Percentiles rank a stretch among this genome's conserved stretches.
Evolutionary conservation across 441 rosid genomes (phyloP).

Genomic region (Brassica hybrid): DNA sequence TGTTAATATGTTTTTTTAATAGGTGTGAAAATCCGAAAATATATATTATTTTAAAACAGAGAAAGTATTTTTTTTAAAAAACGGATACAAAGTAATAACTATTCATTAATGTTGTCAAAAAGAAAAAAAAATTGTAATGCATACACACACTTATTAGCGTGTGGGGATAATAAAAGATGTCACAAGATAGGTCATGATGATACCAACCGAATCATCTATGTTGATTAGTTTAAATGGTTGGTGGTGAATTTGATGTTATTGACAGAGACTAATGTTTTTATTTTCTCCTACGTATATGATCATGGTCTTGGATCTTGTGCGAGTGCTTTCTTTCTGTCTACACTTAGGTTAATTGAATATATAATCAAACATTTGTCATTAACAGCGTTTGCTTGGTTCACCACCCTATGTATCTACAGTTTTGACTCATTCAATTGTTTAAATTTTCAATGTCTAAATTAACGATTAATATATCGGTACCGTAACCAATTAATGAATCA

Average conservation of each 20-base stretch:
- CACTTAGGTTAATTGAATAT: constrained; percentile 20
- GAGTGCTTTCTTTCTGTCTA: constrained; percentile 40
- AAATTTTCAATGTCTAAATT: constrained; percentile 28
- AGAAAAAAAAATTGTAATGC: background rate
- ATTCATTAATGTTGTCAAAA: background rate
- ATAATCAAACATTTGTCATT: constrained; percentile 36
- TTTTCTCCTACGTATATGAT: background rate
- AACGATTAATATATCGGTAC: constrained; percentile 39
- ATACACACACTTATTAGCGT: constrained; percentile 8
- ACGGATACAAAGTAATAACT: too few relatives aligned
- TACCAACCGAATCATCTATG: constrained; percentile 35
- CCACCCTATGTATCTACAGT: constrained; percentile 34
- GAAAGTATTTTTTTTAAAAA: too few relatives aligned
- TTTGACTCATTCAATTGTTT: constrained; percentile 31
- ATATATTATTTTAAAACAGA: too few relatives aligned
- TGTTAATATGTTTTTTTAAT: too few relatives aligned
- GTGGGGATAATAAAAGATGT: constrained; percentile 13
- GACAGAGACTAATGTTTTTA: constrained; percentile 32
- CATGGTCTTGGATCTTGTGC: constrained; percentile 51
- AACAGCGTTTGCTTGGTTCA: constrained; percentile 45
- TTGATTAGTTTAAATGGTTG: constrained; percentile 30
- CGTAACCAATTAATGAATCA: constrained; percentile 38
- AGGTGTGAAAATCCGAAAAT: too few relatives aligned
- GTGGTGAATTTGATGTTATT: constrained; percentile 45
- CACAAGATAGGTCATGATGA: constrained; percentile 24